Evolutionary conservation across 2,329 filamentous ascomycete species (phyloP).

Genomic region (Trichoderma koningii): DNA sequence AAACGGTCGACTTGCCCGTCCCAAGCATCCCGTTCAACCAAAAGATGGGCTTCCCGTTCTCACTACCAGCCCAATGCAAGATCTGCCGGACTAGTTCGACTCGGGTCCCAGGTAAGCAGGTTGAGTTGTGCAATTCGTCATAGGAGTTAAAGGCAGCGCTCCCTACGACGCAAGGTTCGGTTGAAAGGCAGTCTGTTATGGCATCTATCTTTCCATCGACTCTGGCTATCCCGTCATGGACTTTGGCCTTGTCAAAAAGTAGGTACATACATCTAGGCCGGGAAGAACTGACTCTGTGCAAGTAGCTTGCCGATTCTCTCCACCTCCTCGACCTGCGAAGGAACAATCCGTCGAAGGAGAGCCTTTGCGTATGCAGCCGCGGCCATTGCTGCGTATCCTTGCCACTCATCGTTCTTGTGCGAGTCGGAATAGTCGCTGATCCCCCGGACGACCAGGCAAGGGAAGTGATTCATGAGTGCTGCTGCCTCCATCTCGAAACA

Average conservation of each 20-base stretch:
- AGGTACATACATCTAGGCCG: constrained; percentile 18
- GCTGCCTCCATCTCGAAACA: constrained; percentile 15
- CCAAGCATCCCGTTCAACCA: constrained; percentile 20
- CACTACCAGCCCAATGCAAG: not conserved
- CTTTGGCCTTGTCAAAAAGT: not conserved
- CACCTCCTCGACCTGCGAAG: not conserved
- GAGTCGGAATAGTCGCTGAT: constrained; percentile 34
- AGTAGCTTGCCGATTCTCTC: not conserved
- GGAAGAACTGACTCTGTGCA: constrained; percentile 7
- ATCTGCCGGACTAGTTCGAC: not conserved
- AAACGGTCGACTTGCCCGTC: constrained; percentile 10
- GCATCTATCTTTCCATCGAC: not conserved
- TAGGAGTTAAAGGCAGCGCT: not conserved
- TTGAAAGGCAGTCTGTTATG: not conserved
- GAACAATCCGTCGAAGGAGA: constrained; percentile 28
- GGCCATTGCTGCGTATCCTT: constrained; percentile 39
- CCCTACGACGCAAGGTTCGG: not conserved
- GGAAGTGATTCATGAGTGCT: constrained; percentile 28
- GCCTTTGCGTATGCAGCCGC: constrained; percentile 37
- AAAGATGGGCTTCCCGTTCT: not conserved
- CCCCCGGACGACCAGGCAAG: constrained; percentile 40
- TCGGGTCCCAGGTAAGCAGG: not conserved
- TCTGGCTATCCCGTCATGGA: not conserved
- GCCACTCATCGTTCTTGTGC: constrained; percentile 35
- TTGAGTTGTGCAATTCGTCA: not conserved